Evolutionary conservation across 441 rosid genomes (phyloP).

Genomic region (Biscutella auriculata): DNA sequence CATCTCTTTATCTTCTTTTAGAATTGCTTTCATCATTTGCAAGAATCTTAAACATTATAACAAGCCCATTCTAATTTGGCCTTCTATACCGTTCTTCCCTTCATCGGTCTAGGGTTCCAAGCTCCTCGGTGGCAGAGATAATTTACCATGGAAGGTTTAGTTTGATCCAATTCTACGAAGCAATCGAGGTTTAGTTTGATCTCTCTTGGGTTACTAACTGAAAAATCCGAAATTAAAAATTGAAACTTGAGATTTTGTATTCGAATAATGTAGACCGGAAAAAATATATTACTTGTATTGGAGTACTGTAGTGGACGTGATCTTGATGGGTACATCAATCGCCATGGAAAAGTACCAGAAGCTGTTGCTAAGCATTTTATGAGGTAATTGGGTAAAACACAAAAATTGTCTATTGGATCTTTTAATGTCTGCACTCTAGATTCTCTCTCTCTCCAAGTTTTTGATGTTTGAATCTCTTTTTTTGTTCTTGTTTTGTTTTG

Average conservation of each 20-base stretch:
- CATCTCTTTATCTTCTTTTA: too few relatives aligned
- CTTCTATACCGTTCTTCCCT: too few relatives aligned
- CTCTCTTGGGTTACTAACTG: neutral
- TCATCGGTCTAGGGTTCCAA: too few relatives aligned
- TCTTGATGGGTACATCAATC: slow-evolving; percentile 54
- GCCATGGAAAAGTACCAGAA: slow-evolving; percentile 57
- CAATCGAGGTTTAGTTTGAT: slow-evolving; percentile 35
- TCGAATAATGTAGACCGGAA: slow-evolving; percentile 33
- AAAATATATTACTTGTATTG: slow-evolving; percentile 62
- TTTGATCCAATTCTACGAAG: slow-evolving; percentile 56
- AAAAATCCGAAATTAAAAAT: neutral
- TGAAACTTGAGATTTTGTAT: neutral
- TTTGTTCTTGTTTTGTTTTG: slow-evolving; percentile 3
- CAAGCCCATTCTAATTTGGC: too few relatives aligned
- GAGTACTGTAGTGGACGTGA: slow-evolving; percentile 87
- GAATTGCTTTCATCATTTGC: too few relatives aligned
- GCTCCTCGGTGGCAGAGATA: too few relatives aligned
- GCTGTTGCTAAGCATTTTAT: slow-evolving; percentile 63
- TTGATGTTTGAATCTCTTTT: neutral
- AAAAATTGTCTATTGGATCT: neutral
- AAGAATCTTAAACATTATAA: too few relatives aligned
- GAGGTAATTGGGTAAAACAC: slow-evolving; percentile 55
- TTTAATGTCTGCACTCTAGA: neutral
- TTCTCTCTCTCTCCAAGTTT: neutral
- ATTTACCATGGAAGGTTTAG: too few relatives aligned